Evolutionary conservation across 208 protist species (phyloP), one percentile per base, ranked within the genome.

Genomic region (Zelonia costaricensis): DNA sequence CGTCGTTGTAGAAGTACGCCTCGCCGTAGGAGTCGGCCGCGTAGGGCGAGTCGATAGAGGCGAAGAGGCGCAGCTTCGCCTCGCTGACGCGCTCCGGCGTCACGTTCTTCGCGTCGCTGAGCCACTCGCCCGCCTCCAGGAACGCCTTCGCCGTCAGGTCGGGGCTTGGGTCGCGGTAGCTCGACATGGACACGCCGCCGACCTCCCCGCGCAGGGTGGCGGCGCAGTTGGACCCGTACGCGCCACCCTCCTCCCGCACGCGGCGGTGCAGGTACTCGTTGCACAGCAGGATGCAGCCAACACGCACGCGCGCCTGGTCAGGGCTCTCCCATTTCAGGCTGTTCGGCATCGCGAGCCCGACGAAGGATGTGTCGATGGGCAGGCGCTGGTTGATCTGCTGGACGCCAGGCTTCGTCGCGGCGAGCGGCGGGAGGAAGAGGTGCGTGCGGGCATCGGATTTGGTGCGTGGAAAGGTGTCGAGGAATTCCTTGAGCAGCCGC

Each of bases 181-280:
- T 93, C 25, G 74, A 87, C 86, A 95, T 92, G 48, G 78, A 82
- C 20, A 93, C 57, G 13, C 92, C 89, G 43, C 83, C 89, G 3
- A 86, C 84, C 55, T 92, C 84, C 22, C 86, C 88, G 23, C 67
- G 70, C 33, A 93, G 76, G 16, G 84, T 92, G 25, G 88, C 69
- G n/a, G 65, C 35, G 23, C 77, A 76, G 49, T 71, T 62, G 20
- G 79, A 74, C 30, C 92, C 92, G 76, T 97, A 97, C 35, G 92
- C 92, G 16, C 92, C 92, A 23, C 92, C 92, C 63, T 97, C 88
- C 57, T 97, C 92, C 18, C 92, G 87, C 56, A 97, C 84, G 4
- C 82, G 79, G 53, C 84, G 84, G 71, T 97, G 92, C 47, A 97
- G 74, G 72, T 85, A 94, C 66, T 97, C 87, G 57, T 93, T 93